Evolutionary conservation across 2,329 filamentous ascomycete genomes (phyloP).

Genomic region (Beauveria caledonica): DNA sequence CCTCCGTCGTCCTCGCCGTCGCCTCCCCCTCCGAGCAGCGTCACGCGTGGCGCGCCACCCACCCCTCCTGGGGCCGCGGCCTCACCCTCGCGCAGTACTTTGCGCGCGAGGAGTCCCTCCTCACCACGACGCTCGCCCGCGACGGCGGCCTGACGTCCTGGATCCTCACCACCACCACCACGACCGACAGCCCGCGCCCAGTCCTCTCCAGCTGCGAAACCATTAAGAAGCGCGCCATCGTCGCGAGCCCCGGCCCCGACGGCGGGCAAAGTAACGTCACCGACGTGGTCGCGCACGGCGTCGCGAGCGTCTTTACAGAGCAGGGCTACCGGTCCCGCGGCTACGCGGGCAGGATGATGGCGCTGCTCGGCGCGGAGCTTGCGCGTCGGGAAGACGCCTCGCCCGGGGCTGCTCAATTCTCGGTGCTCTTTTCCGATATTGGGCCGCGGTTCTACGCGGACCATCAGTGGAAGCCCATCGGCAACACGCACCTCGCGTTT

Average conservation of each 20-base stretch:
- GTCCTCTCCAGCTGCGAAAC: conserved; percentile 59
- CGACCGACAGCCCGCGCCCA: conserved; percentile 34
- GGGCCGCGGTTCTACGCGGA: conserved; percentile 73
- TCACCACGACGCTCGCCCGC: conserved; percentile 47
- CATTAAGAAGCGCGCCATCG: conserved; percentile 49
- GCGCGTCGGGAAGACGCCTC: conserved; percentile 19
- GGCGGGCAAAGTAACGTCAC: conserved; percentile 23
- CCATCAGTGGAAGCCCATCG: conserved; percentile 68
- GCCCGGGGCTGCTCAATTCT: conserved; percentile 47
- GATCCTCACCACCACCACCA: conserved; percentile 54
- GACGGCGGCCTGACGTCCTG: conserved; percentile 54
- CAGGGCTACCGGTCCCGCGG: conserved; percentile 59
- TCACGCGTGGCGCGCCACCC: conserved; percentile 47
- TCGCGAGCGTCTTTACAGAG: conserved; percentile 73
- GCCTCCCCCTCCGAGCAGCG: conserved; percentile 48
- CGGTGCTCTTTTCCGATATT: conserved; percentile 79
- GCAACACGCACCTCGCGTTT: conserved; percentile 64
- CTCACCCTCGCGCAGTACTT: conserved; percentile 49
- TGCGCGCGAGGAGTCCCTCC: conserved; percentile 48
- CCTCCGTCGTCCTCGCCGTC: conserved; percentile 37
- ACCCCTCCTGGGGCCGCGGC: conserved; percentile 50
- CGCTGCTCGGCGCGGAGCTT: conserved; percentile 47
- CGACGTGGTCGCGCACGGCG: conserved; percentile 60
- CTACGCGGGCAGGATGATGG: conserved; percentile 71
- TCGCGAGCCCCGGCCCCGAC: conserved; percentile 24